These are phyloP conservation scores for Multifurca ochricompacta DNA, from an alignment of 768 basidiomycete species.

Conservation along the genomic window DNA sequence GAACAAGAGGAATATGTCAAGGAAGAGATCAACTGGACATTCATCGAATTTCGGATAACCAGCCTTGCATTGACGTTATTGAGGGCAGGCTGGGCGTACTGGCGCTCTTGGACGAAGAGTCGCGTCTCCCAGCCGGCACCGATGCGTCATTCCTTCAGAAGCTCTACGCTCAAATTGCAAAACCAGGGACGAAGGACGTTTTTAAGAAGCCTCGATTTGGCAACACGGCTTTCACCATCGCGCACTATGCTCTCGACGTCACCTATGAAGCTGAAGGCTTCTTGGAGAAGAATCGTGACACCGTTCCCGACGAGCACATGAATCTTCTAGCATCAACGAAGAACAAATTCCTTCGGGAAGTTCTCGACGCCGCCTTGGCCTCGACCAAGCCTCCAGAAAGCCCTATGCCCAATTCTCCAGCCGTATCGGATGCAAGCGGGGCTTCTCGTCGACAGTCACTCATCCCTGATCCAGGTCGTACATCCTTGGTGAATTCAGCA, in stretches of 20 bases:
- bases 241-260: constrained; percentile 96
- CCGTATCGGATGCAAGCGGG: constrained; percentile 68
- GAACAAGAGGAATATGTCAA: constrained; percentile 99
- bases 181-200: constrained; percentile 76
- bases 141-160: constrained; percentile 93
- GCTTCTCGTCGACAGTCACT: constrained; percentile 76
- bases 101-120: constrained; percentile 94
- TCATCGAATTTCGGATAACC: constrained; percentile 99
- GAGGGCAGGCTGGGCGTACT: constrained; percentile 96
- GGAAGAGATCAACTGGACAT: constrained; percentile 98
- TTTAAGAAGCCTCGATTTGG: constrained; percentile 99
- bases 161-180: constrained; percentile 75
- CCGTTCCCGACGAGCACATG: constrained; percentile 98
- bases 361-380: constrained; percentile 82
- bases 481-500: constrained; percentile 53
- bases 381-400: constrained; percentile 61
- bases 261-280: constrained; percentile 99
- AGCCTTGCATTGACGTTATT: constrained; percentile 97
- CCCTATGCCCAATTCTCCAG: constrained; percentile 66
- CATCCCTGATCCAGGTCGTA: constrained; percentile 82
- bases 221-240: constrained; percentile 93
- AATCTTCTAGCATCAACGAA: constrained; percentile 75
- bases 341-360: constrained; percentile 91
- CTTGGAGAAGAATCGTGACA: constrained; percentile 97
- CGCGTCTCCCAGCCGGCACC: constrained; percentile 87